Base-by-base conservation (phyloP, 768 basidiomycete genomes). In the Mycena maculata region DNA sequence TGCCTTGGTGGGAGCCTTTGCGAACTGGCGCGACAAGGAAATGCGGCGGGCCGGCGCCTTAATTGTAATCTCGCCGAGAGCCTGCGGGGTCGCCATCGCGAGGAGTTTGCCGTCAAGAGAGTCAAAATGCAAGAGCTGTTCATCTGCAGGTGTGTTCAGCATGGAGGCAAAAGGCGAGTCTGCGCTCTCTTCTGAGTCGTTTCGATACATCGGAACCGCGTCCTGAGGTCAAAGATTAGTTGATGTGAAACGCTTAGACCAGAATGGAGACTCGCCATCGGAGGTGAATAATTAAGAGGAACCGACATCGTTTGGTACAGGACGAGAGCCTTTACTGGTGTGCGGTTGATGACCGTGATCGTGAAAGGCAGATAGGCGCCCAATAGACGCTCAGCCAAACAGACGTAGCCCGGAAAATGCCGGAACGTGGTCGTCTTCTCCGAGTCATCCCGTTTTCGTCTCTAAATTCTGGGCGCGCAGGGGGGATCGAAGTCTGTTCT, bases 131-230 rank as follows among this genome's bases (percentile, higher is more conserved):
- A 64, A 27, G 15, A 22, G 1, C 0, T 47, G 15, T 30, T 70
- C 69, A 47, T 70, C 69, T 1, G 69, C 50, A 9, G 69, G 69
- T 1, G 69, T 70, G 53, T 70, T 63, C 22, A 70, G 57, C 15
- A 36, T 57, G 10, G 65, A 70, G 15, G 31, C 61, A 30, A 67
- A 63, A 1, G 65, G 22, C 30, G 69, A 70, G n/a, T 66, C 60
- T 7, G 62, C 49, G 47, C 55, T 68, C 18, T 68, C 67, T 48
- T 22, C 56, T n/a, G 65, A 70, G 18, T 70, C 65, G 42, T 52
- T 63, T 13, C 69, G 69, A 22, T 25, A 41, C 55, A 70, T 66
- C 9, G 55, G 55, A 20, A 66, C 30, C 15, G 56, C 49, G 13
- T 42, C 23, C 61, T 68, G 16, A 8, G 8, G 1, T 31, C 2